A percentile compares a stretch with the other conserved stretches of the same genome.
Conservation (phyloP, 2,329 filamentous ascomycete species). For the Stemphylium lycopersici region DNA sequence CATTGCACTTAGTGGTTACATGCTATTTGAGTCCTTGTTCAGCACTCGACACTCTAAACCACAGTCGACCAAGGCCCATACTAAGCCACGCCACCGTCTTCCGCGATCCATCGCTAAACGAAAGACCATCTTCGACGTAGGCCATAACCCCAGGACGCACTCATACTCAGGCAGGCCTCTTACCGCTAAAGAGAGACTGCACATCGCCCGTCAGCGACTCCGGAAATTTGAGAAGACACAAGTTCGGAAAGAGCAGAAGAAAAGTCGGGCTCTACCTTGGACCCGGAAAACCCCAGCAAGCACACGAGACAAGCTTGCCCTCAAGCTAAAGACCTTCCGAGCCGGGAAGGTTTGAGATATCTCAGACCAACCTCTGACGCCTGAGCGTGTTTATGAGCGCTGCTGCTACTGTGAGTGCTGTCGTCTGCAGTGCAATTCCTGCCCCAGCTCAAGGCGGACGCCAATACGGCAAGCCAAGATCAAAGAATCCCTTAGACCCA, state of each 20-base stretch:
- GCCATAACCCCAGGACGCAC: background rate
- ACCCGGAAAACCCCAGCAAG: background rate
- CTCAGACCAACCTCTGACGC: background rate
- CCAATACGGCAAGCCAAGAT: background rate
- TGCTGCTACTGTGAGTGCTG: conserved; percentile 3
- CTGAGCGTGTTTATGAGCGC: conserved; percentile 6
- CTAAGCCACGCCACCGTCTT: background rate
- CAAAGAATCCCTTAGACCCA: conserved; percentile 1
- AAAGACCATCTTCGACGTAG: background rate
- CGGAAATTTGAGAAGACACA: conserved; percentile 11
- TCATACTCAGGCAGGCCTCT: conserved; percentile 2
- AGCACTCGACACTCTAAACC: background rate
- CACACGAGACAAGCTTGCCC: conserved; percentile 1
- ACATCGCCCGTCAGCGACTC: conserved; percentile 11
- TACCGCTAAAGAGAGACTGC: conserved; percentile 7
- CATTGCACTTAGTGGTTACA: background rate
- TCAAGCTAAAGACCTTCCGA: conserved; percentile 5
- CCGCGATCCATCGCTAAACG: background rate
- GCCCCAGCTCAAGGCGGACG: conserved; percentile 1
- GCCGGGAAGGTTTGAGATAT: background rate
- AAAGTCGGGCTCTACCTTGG: background rate
- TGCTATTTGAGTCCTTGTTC: background rate
- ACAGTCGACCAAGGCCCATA: background rate
- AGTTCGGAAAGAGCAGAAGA: conserved; percentile 1
- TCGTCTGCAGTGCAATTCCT: background rate